Base-by-base conservation (phyloP, 2,329 filamentous ascomycete genomes). In the Pyrenochaeta sp. region DNA sequence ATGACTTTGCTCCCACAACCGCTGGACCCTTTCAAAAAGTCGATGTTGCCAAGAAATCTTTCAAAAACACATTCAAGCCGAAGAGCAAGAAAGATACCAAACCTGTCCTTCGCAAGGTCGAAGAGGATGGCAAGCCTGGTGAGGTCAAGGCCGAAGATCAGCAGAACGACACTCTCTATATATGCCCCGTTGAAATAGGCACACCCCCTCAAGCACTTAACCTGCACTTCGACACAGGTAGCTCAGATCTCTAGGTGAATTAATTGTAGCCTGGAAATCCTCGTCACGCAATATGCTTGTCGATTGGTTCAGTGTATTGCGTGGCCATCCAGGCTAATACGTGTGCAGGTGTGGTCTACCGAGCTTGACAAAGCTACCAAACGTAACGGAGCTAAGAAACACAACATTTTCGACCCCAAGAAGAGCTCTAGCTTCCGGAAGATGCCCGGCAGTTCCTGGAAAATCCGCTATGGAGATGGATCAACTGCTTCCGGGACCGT, bases 171-270 rank as follows among this genome's bases (percentile, higher is more conserved):
- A 65, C 67, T 0, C 45, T 67, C 15, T 80, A 80, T 63, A 72
- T 80, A 6, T 76, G 72, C 53, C 83, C 85, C 0, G 83, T 91
- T 39, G 79, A 77, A 4, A 79, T 91, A 53, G 89, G 89, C 29
- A 77, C 83, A 64, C 85, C 89, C 60, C 82, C 77, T 1, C 66
- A 69, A 42, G 64, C 55, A 18, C 69, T 90, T 58, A 82, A 85
- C 56, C 68, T 92, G 51, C 87, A 90, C 68, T 83, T 92, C 54
- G 90, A 92, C 62, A 92, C 89, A 14, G 87, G 80, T 48, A 88
- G 79, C 51, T 82, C 86, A 27, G 87, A 89, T 73, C 82, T 90
- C 85, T 86, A 74, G 76, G 83, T 76, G 43, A 30, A 45, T 47
- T 9, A 17, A 37, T 3, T 9, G 23, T 5, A 4, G 9, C 23